Conservation (phyloP, 495 filamentous ascomycete species). For the Glutinoglossum americanum region DNA sequence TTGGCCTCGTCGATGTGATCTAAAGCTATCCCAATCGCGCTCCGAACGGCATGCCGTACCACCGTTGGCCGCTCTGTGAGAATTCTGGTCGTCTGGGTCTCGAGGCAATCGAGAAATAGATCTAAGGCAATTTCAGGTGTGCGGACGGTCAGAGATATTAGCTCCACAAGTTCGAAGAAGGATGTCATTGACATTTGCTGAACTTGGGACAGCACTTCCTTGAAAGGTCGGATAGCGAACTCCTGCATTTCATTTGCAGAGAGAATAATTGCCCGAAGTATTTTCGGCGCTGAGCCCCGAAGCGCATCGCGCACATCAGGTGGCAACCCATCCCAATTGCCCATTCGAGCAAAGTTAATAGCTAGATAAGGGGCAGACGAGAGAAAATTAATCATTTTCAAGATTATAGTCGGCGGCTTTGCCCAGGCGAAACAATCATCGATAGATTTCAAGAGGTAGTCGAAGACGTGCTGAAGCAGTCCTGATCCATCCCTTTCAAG, state of each 20-base stretch:
- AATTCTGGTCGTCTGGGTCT: constrained; percentile 1
- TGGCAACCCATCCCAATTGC: constrained; percentile 7
- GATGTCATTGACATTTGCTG: not conserved
- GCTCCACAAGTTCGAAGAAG: not conserved
- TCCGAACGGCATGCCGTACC: constrained; percentile 17
- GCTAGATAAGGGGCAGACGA: constrained; percentile 10
- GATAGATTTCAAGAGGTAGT: no score
- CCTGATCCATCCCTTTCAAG: no score
- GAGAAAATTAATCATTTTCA: no score
- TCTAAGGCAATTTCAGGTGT: not conserved
- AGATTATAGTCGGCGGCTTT: no score
- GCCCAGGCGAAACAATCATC: no score
- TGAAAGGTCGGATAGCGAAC: not conserved
- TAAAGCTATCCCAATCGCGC: constrained; percentile 23
- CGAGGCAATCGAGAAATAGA: not conserved
- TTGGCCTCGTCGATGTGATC: constrained; percentile 27
- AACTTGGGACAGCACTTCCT: not conserved
- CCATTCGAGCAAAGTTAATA: constrained; percentile 11
- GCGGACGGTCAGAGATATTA: not conserved
- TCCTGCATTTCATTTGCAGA: not conserved
- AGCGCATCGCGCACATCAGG: no score
- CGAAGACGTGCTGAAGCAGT: no score
- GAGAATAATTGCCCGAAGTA: no score
- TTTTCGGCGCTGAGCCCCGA: no score
- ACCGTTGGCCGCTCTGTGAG: constrained; percentile 15